A percentile compares a stretch with the other conserved stretches of the same genome.
These are phyloP conservation scores for Metschnikowia amazonensis DNA, from an alignment of 805 yeast genomes.

Conservation along the genomic window DNA sequence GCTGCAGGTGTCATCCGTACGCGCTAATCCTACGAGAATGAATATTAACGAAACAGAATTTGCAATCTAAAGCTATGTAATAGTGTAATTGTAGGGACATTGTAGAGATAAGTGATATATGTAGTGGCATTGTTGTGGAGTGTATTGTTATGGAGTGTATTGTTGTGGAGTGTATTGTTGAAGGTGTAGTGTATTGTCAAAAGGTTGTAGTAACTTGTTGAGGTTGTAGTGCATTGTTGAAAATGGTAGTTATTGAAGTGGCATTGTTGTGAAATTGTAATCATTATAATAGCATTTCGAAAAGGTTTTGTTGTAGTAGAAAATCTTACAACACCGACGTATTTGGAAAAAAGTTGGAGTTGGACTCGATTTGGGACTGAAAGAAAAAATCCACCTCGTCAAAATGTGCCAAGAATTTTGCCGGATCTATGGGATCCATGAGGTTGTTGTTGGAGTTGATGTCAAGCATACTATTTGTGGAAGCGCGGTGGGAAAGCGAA, in stretches of 20 bases:
- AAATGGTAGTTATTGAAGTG: too few species aligned
- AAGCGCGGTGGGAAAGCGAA: background rate
- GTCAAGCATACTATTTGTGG: background rate
- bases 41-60: background rate
- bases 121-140: too few species aligned
- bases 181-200: too few species aligned
- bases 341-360: slow-evolving; percentile 1
- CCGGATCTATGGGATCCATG: background rate
- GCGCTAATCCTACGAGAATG: slow-evolving; percentile 38
- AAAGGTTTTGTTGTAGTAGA: background rate
- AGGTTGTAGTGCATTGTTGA: too few species aligned
- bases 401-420: background rate
- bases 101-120: too few species aligned
- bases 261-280: too few species aligned
- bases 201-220: too few species aligned
- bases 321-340: background rate
- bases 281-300: too few species aligned
- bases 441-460: background rate
- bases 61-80: background rate
- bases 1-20: slow-evolving; percentile 97
- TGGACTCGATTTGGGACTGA: background rate
- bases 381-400: slow-evolving; percentile 4
- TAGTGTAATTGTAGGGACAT: background rate
- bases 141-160: too few species aligned
- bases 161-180: too few species aligned